Evolutionary conservation across 768 basidiomycete genomes (phyloP), one percentile per base, ranked within the genome.

Genomic region (Lepiota subincarnata): DNA sequence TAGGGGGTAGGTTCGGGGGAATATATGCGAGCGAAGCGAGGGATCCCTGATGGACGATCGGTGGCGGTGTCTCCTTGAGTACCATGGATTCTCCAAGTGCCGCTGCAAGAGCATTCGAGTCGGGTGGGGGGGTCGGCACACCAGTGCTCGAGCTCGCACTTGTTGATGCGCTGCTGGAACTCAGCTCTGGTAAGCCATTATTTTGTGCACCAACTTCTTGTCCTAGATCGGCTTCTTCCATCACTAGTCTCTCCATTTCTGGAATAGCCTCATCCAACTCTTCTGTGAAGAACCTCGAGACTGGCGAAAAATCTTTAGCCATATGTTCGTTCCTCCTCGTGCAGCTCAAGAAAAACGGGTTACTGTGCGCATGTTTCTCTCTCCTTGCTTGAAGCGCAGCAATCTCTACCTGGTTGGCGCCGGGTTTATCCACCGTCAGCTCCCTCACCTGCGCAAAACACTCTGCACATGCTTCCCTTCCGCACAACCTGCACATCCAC

Each of bases 401-500:
- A 6, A 78, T 68, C 58, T 83, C 79, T 4, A 71, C 69, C 35
- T 74, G 73, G 7, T 72, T 70, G 3, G 79, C 78, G 28, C 72
- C 75, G 1, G 73, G 68, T 24, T 72, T 74, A 55, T 79, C 80
- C 55, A 73, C 69, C 7, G 86, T 89, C 34, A 88, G 70, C 12
- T 84, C 81, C 51, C 72, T 69, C 48, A 95, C 82, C 58, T 82
- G 84, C 22, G 78, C 73, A 62, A 82, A 89, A 64, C 95, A 97
- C 55, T 91, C 88, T 0, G 84, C 76, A 64, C 95, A 98, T 7
- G 89, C 83, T 68, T 97, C 95, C 8, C 91, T 83, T 4, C 92
- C 95, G 66, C 95, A 98, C 36, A 82, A 65, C n/a, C 87, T 79
- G 66, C 93, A 96, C 81, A 95, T 89, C 84, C 89, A 96, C 26